A percentile compares a stretch with the other conserved stretches of the same genome.
phyloP scores from a whole-genome alignment of 164 flowering plant species.

The Magnolia kwangsiensis region DNA sequence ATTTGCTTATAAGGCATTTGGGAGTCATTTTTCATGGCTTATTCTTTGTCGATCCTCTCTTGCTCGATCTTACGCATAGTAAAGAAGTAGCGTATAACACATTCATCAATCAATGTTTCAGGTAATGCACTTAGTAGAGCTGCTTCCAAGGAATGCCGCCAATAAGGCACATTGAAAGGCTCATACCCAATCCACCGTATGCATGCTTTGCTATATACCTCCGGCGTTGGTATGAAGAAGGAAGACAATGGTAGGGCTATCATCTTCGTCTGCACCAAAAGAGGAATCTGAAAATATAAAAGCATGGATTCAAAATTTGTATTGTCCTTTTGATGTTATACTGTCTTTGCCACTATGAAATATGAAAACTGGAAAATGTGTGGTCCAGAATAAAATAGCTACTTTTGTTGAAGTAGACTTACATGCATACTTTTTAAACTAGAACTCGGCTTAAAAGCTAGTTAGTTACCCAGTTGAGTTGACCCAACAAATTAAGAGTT shows the following conservation, averaged over 20 bases:
- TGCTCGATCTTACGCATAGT: constrained; percentile 49
- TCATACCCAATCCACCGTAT: constrained; percentile 12
- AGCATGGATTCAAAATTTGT: neutral
- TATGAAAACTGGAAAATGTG: too few relatives aligned
- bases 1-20: neutral
- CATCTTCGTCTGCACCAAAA: constrained; percentile 17
- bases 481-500: too few relatives aligned
- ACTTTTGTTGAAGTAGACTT: too few relatives aligned
- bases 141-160: constrained; percentile 11
- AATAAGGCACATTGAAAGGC: constrained; percentile 11
- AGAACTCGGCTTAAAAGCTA: too few relatives aligned
- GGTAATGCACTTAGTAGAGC: constrained; percentile 1
- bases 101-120: constrained; percentile 15
- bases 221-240: constrained; percentile 16
- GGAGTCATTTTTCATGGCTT: constrained; percentile 1
- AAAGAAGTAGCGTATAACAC: constrained; percentile 39
- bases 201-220: constrained; percentile 10
- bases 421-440: too few relatives aligned
- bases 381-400: too few relatives aligned
- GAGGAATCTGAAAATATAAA: constrained; percentile 10
- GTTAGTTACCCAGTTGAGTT: too few relatives aligned
- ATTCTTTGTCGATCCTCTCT: constrained; percentile 30
- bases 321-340: neutral
- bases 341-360: too few relatives aligned
- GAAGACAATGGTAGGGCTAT: constrained; percentile 7